phyloP scores from a whole-genome alignment of 768 basidiomycete species.

The Auricularia sp. region DNA sequence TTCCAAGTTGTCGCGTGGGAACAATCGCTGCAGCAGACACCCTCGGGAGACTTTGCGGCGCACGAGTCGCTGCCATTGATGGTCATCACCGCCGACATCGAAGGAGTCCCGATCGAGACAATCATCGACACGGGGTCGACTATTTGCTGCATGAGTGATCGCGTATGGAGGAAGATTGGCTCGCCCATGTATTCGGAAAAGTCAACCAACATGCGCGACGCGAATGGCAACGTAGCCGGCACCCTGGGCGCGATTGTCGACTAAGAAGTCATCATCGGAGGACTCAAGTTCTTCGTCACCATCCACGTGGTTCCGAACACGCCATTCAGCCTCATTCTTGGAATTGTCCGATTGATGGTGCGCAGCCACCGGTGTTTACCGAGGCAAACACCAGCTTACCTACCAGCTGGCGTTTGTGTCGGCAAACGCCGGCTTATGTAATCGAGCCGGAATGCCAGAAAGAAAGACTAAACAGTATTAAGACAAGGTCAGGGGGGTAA shows the following conservation, averaged over 20 bases:
- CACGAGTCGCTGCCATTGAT: background rate
- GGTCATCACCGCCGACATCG: background rate
- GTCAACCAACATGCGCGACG: background rate
- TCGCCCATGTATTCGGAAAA: background rate
- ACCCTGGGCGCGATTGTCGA: background rate
- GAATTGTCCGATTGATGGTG: too few species aligned
- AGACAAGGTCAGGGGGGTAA: too few species aligned
- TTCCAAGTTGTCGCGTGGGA: background rate
- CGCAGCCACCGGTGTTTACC: too few species aligned
- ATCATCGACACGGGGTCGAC: background rate
- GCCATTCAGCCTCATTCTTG: background rate
- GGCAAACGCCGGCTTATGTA: too few species aligned
- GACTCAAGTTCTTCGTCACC: background rate
- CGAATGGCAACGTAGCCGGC: background rate
- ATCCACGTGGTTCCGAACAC: background rate
- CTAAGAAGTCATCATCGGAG: background rate
- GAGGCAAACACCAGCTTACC: too few species aligned
- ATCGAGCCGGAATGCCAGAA: too few species aligned
- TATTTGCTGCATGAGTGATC: background rate
- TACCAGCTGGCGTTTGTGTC: too few species aligned
- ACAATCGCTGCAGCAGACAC: background rate
- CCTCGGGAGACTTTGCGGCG: background rate
- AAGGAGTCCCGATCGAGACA: background rate
- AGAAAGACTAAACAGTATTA: too few species aligned
- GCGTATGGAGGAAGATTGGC: background rate